Evolutionary conservation across 2,329 filamentous ascomycete genomes (phyloP).

Genomic region (Ophioceras dolichostomum): DNA sequence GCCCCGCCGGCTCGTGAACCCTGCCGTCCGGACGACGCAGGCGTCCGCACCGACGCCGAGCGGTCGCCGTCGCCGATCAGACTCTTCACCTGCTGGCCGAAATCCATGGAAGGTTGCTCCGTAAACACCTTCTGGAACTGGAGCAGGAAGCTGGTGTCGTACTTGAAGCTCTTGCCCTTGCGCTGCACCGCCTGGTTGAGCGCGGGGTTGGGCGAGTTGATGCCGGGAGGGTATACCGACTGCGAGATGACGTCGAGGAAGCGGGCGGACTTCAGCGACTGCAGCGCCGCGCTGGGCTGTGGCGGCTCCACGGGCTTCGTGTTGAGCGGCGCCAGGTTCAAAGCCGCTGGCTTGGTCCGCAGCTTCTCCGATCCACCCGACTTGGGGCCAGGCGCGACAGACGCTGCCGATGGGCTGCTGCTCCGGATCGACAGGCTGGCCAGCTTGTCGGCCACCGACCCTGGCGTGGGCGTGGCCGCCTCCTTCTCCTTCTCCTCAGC

Average conservation of each 20-base stretch:
- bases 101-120: constrained; percentile 90
- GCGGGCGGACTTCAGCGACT: constrained; percentile 82
- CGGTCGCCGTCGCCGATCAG: constrained; percentile 69
- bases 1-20: constrained; percentile 31
- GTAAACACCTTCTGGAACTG: constrained; percentile 96
- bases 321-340: constrained; percentile 75
- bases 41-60: constrained; percentile 49
- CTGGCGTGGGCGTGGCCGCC: constrained; percentile 27
- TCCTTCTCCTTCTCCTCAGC: constrained; percentile 26
- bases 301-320: constrained; percentile 80
- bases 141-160: constrained; percentile 87
- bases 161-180: constrained; percentile 79
- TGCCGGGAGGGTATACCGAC: constrained; percentile 72
- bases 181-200: constrained; percentile 70
- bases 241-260: constrained; percentile 66
- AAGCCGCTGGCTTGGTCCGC: constrained; percentile 63
- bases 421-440: constrained; percentile 37
- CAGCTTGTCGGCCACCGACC: constrained; percentile 33
- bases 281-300: constrained; percentile 87
- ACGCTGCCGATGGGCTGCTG: constrained; percentile 15
- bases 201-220: constrained; percentile 83
- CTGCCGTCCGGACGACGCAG: constrained; percentile 35
- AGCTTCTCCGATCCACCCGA: constrained; percentile 45
- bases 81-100: constrained; percentile 80
- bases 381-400: constrained; percentile 36